phyloP scores from a whole-genome alignment of 495 filamentous ascomycete species.

The Aspergillus asperescens region DNA sequence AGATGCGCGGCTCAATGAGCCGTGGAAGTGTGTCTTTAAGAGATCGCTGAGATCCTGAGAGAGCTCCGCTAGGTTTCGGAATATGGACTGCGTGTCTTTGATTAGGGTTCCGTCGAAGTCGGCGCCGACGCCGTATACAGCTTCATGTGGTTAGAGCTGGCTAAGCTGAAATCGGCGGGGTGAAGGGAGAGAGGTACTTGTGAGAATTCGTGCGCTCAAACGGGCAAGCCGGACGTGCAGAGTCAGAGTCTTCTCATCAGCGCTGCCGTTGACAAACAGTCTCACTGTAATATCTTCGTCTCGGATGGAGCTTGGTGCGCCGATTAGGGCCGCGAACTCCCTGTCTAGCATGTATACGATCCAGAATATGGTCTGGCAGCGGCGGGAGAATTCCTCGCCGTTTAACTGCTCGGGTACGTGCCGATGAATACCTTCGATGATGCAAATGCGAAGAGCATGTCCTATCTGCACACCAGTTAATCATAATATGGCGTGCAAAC shows the following conservation, averaged over 20 bases:
- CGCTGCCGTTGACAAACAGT: conserved; percentile 25
- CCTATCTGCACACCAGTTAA: conserved; percentile 22
- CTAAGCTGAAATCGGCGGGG: not conserved
- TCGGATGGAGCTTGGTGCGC: conserved; percentile 31
- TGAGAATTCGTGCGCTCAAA: conserved; percentile 27
- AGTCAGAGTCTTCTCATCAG: conserved; percentile 26
- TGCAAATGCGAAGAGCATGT: conserved; percentile 33
- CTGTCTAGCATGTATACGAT: conserved; percentile 37
- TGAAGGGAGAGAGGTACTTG: conserved; percentile 13
- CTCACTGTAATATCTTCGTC: conserved; percentile 37
- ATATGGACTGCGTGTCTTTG: conserved; percentile 27
- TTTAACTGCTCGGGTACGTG: conserved; percentile 28
- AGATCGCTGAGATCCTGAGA: conserved; percentile 26
- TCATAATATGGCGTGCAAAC: not conserved
- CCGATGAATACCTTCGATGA: conserved; percentile 34
- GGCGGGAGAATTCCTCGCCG: conserved; percentile 22
- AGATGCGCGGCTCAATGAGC: conserved; percentile 26
- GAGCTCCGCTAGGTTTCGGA: conserved; percentile 25
- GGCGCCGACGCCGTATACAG: conserved; percentile 28
- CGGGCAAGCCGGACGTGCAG: conserved; percentile 28
- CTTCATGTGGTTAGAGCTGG: conserved; percentile 7
- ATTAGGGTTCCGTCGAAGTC: conserved; percentile 24
- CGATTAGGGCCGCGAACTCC: conserved; percentile 34
- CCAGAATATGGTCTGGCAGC: conserved; percentile 36
- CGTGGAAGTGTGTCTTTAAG: conserved; percentile 26